These are phyloP conservation scores for Xerocomus minutiporus DNA, from an alignment of 1,284 basidiomycete genomes.

Conservation along the genomic window DNA sequence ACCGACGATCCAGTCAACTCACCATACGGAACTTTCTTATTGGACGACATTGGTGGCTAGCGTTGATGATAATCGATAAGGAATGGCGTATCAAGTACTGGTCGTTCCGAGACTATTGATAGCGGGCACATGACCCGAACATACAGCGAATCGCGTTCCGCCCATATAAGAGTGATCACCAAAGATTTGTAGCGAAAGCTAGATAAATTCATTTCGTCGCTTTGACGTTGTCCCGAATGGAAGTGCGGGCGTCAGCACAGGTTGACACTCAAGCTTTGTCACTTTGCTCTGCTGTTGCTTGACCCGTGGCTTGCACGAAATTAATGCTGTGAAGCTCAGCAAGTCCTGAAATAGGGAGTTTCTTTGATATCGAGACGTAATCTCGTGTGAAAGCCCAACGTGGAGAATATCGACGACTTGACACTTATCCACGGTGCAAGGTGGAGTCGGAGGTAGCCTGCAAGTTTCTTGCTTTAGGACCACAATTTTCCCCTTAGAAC, in stretches of 20 bases:
- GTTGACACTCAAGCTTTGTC: no score
- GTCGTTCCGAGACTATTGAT: not conserved
- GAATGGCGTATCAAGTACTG: not conserved
- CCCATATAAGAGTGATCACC: not conserved
- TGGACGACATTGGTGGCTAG: slow-evolving; percentile 17
- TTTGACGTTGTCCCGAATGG: no score
- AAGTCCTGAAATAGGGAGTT: not conserved
- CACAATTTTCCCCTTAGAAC: not conserved
- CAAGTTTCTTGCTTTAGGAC: not conserved
- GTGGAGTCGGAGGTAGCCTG: not conserved
- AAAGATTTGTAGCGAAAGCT: not conserved
- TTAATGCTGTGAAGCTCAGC: not conserved
- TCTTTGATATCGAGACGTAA: slow-evolving; percentile 2
- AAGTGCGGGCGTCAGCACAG: not conserved
- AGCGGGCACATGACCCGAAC: no score
- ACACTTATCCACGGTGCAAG: not conserved
- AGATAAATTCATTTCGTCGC: not conserved
- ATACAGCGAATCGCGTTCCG: not conserved
- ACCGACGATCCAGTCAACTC: slow-evolving; percentile 5
- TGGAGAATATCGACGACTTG: not conserved
- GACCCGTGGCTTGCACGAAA: no score
- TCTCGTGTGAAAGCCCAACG: slow-evolving; percentile 17
- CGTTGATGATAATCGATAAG: not conserved
- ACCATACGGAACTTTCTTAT: slow-evolving; percentile 31
- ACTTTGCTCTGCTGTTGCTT: no score